Conservation (phyloP, 305 asterid genomes). For the Ruellia speciosa region DNA sequence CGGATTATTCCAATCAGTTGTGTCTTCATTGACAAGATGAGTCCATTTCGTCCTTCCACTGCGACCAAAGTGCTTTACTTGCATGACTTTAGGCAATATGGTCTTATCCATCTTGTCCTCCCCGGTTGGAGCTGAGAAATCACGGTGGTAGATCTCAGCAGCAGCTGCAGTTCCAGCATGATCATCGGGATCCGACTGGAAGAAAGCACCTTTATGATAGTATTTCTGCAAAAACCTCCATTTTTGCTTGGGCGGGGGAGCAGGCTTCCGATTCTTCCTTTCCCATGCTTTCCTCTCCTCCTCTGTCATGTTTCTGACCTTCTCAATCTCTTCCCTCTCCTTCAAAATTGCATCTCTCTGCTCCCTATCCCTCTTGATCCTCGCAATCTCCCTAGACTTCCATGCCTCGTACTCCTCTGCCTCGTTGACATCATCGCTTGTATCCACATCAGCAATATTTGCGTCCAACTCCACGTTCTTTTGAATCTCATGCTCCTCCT, state of each 20-base stretch:
- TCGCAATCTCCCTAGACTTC: constrained; percentile 85
- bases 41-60: constrained; percentile 99
- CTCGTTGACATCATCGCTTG: constrained; percentile 84
- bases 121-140: constrained; percentile 79
- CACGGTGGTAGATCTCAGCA: constrained; percentile 49
- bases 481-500: constrained; percentile 67
- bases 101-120: constrained; percentile 92
- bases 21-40: constrained; percentile 89
- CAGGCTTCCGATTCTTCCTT: constrained; percentile 76
- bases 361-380: constrained; percentile 92
- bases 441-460: constrained; percentile 73
- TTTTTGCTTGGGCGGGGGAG: constrained; percentile 42
- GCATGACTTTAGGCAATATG: constrained; percentile 91
- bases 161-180: constrained; percentile 60
- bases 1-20: constrained; percentile 98
- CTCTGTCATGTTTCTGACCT: constrained; percentile 87
- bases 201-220: constrained; percentile 93
- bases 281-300: constrained; percentile 98
- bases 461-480: constrained; percentile 65
- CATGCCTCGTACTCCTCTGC: constrained; percentile 92
- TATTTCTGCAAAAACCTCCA: constrained; percentile 96
- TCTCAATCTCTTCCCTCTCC: constrained; percentile 93
- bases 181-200: constrained; percentile 66
- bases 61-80: constrained; percentile 96
- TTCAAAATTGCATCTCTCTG: constrained; percentile 65